Evolutionary conservation across 768 basidiomycete genomes (phyloP).

Genomic region (Mycena vulgaris): DNA sequence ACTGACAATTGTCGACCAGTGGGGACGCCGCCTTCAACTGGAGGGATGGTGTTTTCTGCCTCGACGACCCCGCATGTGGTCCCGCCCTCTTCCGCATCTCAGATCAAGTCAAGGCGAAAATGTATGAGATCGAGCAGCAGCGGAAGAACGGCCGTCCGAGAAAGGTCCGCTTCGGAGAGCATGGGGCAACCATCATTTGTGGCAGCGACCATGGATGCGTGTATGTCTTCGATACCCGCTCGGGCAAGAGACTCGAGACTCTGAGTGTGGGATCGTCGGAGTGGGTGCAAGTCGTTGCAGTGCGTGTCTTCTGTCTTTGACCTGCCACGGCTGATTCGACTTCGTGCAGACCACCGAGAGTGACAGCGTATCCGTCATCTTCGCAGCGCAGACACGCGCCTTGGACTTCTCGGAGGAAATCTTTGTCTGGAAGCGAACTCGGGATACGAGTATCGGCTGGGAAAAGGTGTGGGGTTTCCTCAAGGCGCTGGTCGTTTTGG

Average conservation of each 20-base stretch:
- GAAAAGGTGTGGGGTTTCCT: neutral
- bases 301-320: constrained; percentile 1
- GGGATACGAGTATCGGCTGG: constrained; percentile 5
- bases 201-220: constrained; percentile 22
- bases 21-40: constrained; percentile 12
- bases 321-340: neutral
- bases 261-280: constrained; percentile 16
- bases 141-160: constrained; percentile 7
- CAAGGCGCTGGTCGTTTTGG: constrained; percentile 14
- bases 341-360: constrained; percentile 10
- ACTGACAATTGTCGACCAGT: constrained; percentile 3
- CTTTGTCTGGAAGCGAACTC: constrained; percentile 21
- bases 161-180: constrained; percentile 12
- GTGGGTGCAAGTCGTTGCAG: constrained; percentile 18
- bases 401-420: constrained; percentile 16
- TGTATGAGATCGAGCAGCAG: neutral
- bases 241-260: constrained; percentile 2
- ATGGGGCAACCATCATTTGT: constrained; percentile 8
- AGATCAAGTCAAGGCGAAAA: constrained; percentile 7
- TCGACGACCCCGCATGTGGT: constrained; percentile 18
- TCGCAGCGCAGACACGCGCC: constrained; percentile 18
- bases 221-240: constrained; percentile 21
- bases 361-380: constrained; percentile 13
- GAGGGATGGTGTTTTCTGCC: constrained; percentile 21
- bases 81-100: constrained; percentile 18